Conservation (phyloP, 495 filamentous ascomycete species). For the Hamigera avellanea region DNA sequence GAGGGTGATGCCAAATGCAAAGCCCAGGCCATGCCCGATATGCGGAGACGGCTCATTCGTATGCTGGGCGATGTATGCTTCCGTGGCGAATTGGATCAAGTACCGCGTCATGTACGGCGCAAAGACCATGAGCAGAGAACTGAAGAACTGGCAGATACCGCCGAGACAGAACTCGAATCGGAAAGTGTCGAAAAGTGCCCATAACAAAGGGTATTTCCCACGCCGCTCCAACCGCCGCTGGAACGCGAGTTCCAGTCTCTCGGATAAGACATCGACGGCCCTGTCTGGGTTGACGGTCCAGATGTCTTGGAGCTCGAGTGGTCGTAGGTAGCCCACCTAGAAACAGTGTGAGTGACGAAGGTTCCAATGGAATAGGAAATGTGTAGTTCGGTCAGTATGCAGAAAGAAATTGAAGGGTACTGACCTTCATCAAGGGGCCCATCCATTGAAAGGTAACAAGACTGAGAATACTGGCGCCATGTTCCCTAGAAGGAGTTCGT, state of each 20-base stretch:
- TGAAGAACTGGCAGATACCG: slow-evolving; percentile 60
- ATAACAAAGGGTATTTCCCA: slow-evolving; percentile 62
- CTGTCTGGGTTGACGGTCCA: slow-evolving; percentile 78
- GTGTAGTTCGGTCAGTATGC: slow-evolving; percentile 4
- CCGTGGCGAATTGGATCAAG: slow-evolving; percentile 65
- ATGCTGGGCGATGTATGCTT: slow-evolving; percentile 55
- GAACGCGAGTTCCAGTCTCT: slow-evolving; percentile 54
- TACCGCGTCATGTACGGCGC: slow-evolving; percentile 64
- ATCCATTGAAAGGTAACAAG: slow-evolving; percentile 50
- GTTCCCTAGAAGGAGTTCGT: slow-evolving; percentile 37
- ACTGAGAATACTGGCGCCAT: slow-evolving; percentile 43
- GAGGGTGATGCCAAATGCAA: slow-evolving; percentile 60
- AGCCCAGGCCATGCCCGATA: slow-evolving; percentile 57
- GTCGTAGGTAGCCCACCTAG: slow-evolving; percentile 62
- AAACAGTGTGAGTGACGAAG: not conserved
- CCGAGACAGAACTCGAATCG: slow-evolving; percentile 75
- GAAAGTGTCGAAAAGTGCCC: slow-evolving; percentile 81
- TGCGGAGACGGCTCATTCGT: slow-evolving; percentile 38
- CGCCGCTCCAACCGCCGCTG: slow-evolving; percentile 51
- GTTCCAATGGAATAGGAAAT: not conserved
- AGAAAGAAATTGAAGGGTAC: slow-evolving; percentile 1
- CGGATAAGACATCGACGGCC: slow-evolving; percentile 53
- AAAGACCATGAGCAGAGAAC: slow-evolving; percentile 60
- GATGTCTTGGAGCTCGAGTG: slow-evolving; percentile 73
- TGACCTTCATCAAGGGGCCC: slow-evolving; percentile 42